phyloP scores from a whole-genome alignment of 2,329 filamentous ascomycete genomes.

The Xylaria sp. region DNA sequence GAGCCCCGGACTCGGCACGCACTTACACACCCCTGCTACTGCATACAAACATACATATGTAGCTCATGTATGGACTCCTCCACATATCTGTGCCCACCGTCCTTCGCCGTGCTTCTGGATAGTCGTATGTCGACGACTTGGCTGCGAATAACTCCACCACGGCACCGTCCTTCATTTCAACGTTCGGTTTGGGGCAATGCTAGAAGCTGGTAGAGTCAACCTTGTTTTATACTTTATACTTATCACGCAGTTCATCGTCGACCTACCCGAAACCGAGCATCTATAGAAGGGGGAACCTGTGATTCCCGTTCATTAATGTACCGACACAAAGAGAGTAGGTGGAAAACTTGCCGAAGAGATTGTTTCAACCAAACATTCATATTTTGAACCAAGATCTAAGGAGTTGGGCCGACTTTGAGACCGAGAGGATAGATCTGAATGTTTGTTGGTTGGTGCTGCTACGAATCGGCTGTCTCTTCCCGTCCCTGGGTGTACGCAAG shows the following conservation, averaged over 20 bases:
- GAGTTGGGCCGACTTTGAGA: constrained; percentile 38
- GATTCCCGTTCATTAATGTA: constrained; percentile 41
- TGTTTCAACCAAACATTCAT: constrained; percentile 29
- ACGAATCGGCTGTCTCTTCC: constrained; percentile 44
- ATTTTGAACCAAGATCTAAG: constrained; percentile 36
- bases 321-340: constrained; percentile 36
- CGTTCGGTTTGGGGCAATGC: constrained; percentile 33
- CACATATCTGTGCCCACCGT: constrained; percentile 48
- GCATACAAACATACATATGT: constrained; percentile 55
- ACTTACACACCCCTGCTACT: constrained; percentile 50
- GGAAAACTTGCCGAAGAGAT: constrained; percentile 32
- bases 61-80: constrained; percentile 50
- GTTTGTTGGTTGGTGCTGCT: constrained; percentile 47
- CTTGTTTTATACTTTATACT: constrained; percentile 42
- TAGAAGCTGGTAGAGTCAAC: constrained; percentile 40
- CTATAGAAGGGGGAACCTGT: constrained; percentile 41
- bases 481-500: constrained; percentile 44
- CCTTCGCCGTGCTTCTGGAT: constrained; percentile 49
- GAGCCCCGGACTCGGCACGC: constrained; percentile 47
- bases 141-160: constrained; percentile 45
- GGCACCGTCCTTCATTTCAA: constrained; percentile 45
- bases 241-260: constrained; percentile 42
- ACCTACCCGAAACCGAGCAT: constrained; percentile 41
- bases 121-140: constrained; percentile 48
- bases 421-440: constrained; percentile 40